Evolutionary conservation across 352 stramenopile genomes (phyloP).

Genomic region (Globisporangium cederbergense): DNA sequence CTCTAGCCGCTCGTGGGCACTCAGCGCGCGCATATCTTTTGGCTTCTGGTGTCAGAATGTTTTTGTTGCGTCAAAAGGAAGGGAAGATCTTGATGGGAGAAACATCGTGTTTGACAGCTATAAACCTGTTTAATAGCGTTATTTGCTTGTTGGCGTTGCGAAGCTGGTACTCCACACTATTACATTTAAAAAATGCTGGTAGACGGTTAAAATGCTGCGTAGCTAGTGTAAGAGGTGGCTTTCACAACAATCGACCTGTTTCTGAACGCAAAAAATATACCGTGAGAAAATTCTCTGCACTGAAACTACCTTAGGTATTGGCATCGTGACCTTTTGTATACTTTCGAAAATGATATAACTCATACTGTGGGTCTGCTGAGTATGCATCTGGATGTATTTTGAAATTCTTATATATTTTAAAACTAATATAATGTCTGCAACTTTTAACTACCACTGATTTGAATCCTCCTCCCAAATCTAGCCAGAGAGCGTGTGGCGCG

Average conservation of each 20-base stretch:
- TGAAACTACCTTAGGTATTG: background rate
- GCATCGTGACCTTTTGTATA: background rate
- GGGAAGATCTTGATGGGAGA: background rate
- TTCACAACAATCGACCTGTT: background rate
- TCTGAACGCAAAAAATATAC: background rate
- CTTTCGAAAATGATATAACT: background rate
- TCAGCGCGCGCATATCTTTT: conserved; percentile 8
- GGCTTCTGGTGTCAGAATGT: background rate
- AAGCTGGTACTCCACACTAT: too few species aligned
- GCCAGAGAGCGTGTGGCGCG: background rate
- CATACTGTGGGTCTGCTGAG: too few species aligned
- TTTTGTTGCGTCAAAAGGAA: conserved; percentile 1
- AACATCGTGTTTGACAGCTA: background rate
- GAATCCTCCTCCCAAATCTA: background rate
- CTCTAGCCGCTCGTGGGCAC: background rate
- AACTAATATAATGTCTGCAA: background rate
- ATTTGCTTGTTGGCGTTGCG: too few species aligned
- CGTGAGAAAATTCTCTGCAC: background rate
- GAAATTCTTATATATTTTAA: background rate
- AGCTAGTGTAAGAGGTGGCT: background rate
- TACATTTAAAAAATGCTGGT: background rate
- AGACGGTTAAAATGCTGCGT: too few species aligned
- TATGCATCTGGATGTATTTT: too few species aligned
- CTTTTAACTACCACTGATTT: background rate
- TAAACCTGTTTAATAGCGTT: background rate